Conservation (phyloP, 1,284 basidiomycete species). For the Sparassis latifolia region DNA sequence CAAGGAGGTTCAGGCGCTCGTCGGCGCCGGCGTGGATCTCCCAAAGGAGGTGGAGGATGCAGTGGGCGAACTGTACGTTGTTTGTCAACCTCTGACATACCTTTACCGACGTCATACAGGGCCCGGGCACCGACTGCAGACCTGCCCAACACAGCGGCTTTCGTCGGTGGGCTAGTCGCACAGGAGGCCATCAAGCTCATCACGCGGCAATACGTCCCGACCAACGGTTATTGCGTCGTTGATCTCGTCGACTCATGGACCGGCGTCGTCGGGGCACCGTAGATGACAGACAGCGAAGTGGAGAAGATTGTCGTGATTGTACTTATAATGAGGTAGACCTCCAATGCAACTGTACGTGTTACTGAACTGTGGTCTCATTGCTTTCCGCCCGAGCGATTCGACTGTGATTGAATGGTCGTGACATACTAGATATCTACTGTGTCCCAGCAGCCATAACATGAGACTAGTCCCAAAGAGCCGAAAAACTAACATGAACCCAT, state of each 20-base stretch:
- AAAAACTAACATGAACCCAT: too few species aligned
- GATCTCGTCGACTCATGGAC: conserved; percentile 85
- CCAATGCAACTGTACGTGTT: too few species aligned
- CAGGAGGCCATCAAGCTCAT: conserved; percentile 98
- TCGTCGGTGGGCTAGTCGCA: conserved; percentile 92
- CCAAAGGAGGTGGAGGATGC: conserved; percentile 59
- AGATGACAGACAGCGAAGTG: too few species aligned
- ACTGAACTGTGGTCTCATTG: too few species aligned
- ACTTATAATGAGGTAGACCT: too few species aligned
- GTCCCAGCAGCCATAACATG: too few species aligned
- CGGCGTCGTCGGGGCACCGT: conserved; percentile 35
- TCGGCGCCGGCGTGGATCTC: conserved; percentile 36
- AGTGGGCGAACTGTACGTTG: conserved; percentile 74
- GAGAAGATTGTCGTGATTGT: too few species aligned
- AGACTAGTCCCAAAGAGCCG: too few species aligned
- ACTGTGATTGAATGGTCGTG: too few species aligned
- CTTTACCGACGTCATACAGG: conserved; percentile 30
- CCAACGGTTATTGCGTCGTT: conserved; percentile 81
- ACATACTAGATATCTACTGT: too few species aligned
- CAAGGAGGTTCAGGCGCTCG: conserved; percentile 24
- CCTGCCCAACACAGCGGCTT: conserved; percentile 87
- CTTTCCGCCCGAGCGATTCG: too few species aligned
- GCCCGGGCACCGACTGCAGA: conserved; percentile 81
- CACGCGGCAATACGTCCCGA: conserved; percentile 92
- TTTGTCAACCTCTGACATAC: conserved; percentile 6